phyloP scores from a whole-genome alignment of 2,329 filamentous ascomycete species.

The Bipolaris oryzae region DNA sequence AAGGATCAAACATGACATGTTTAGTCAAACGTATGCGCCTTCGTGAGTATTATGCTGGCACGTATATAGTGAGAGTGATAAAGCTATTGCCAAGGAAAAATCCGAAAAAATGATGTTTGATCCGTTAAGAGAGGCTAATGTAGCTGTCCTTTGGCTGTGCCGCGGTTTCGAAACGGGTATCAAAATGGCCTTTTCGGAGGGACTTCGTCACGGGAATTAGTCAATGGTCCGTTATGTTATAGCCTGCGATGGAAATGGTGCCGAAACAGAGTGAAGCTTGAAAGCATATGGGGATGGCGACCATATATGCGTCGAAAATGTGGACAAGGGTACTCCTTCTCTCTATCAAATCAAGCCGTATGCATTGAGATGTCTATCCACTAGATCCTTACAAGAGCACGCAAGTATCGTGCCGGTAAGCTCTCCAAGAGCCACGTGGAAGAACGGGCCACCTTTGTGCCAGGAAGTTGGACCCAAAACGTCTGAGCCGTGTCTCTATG shows the following conservation, averaged over 20 bases:
- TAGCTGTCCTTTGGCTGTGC: not conserved
- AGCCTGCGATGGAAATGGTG: not conserved
- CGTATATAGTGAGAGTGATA: not conserved
- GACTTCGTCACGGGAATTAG: not conserved
- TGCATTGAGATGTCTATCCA: not conserved
- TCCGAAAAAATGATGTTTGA: too few relatives aligned
- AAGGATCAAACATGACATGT: slow-evolving; percentile 30
- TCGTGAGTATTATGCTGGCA: not conserved
- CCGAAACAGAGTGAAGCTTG: not conserved
- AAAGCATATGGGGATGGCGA: not conserved
- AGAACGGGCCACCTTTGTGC: slow-evolving; percentile 15
- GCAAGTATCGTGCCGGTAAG: not conserved
- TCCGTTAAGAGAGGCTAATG: too few relatives aligned
- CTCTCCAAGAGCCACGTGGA: slow-evolving; percentile 7
- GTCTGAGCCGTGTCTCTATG: slow-evolving; percentile 28
- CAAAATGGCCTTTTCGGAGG: not conserved
- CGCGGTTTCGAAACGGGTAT: not conserved
- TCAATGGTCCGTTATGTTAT: not conserved
- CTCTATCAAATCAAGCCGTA: not conserved
- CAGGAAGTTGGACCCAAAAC: slow-evolving; percentile 24
- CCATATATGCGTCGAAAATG: not conserved
- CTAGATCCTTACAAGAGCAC: not conserved
- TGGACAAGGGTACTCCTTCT: not conserved
- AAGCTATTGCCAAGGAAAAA: not conserved
- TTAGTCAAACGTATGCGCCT: slow-evolving; percentile 15